Evolutionary conservation across 176 grass and related monocot genomes (phyloP), one percentile per base, ranked within the genome.

Genomic region (Juncus effusus): DNA sequence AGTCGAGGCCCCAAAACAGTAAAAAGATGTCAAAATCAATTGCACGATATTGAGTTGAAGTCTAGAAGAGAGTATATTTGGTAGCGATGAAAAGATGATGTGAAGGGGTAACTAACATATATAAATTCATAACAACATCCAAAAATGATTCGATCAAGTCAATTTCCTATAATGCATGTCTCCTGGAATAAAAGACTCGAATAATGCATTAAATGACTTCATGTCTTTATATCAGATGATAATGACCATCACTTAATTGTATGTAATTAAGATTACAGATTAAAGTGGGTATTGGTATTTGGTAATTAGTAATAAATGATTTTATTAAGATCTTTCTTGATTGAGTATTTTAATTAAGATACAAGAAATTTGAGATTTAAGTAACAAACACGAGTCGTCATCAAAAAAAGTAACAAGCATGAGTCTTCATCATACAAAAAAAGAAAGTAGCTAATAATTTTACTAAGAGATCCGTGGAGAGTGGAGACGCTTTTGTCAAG

Each of bases 221-320:
- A 54, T 54, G 28, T 28, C 19, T 68, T 7, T 68, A 11, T 68
- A 38, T 68, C 35, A 67, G 50, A 53, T 68, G 64, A 38, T 66
- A 66, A 54, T 38, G 47, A 68, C 19, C 47, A 54, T 7, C 19
- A 1, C 19, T 28, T 28, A 28, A 68, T 69, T 67, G 7, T 13
- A 5, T 38, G 28, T 54, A 53, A 69, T 5, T 4, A 68, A 16
- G 7, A 36, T 1, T 10, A 60, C 16, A 28, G 19, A 7, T 36
- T 16, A 60, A 9, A 38, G 28, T 36, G 4, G n/a, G 13, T 9
- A 60, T 10, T 4, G 58, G 58, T 16, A 60, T 35, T 10, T 4
- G 58, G 58, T 16, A 60, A 35, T 7, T 60, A 8, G 16, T 10
- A 60, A 59, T 59, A 16, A 7, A 28, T 6, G 14, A 19, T 59